Base-by-base conservation (phyloP, 1,139 yeast genomes). In the Geotrichum carabidarum region DNA sequence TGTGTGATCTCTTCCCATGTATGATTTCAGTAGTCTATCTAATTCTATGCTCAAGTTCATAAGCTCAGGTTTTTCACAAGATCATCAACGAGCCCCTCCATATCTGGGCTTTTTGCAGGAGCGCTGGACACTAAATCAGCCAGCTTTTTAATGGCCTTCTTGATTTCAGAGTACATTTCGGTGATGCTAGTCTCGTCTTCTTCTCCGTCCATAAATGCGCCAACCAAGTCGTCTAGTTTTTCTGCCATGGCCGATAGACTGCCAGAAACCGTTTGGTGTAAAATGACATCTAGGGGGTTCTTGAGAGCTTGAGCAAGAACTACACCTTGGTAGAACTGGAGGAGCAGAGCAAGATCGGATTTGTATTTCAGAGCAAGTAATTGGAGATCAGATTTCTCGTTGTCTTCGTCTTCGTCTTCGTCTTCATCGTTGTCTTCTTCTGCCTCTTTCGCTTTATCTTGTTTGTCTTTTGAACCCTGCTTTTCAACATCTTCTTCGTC, bases 171-270 rank as follows among this genome's bases (percentile, higher is more conserved):
- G 15, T 46, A 18, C 18, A 36, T 15, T 8, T 9, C 36, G 22
- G 35, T 43, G 9, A 48, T 45, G 14, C 46, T 50, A 1, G 5
- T 32, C 11, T 52, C 51, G 11, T 52, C 51, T 12, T 41, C 41
- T n/a, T 52, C 55, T 12, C 32, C 37, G 22, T 32, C 18, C 8
- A 48, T 8, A 40, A 40, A 52, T 17, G 47, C 55, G 37, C 44
- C 55, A 27, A 52, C 50, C 7, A 44, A 14, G 32, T 52, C 48
- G 22, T 52, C 55, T 22, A 52, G 43, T 9, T 40, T 43, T 9
- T 37, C 40, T 4, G 55, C 12, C n/a, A 47, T 38, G 30, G 35
- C 32, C 17, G 44, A 35, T 8, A 52, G 38, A 31, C 51, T 38
- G 14, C 35, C 34, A 22, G 41, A 32, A 31, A 52, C 12, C 12